Base-by-base conservation (phyloP, 73 alveolate species). In the Tetrahymena malaccensis region DNA sequence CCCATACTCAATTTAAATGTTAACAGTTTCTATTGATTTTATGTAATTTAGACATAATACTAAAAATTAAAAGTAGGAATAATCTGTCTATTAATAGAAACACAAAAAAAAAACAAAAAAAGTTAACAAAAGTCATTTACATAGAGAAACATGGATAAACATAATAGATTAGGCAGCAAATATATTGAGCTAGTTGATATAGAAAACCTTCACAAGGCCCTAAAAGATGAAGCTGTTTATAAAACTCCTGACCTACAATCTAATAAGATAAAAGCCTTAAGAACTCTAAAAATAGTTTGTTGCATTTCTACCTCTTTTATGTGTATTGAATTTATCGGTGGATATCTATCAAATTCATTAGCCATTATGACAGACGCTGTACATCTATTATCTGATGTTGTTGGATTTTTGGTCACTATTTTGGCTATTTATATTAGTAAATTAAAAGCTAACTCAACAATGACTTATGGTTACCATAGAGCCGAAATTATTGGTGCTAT, bases 341-440 rank as follows among this genome's bases (percentile, higher is more conserved):
- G 99, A 27, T 84, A 93, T 93, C 40, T 95, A 7, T 97, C 99
- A 27, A 95, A 96, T 55, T 98, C 99, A 12, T 95, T 98, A 16
- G 99, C 99, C 31, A 98, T 98, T 70, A 95, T 98, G 96, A 98
- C 99, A 40, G 99, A 98, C 93, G 99, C 99, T 10, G 99, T 99
- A 10, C 99, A 97, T 94, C 95, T 98, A 56, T 96, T 98, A 3
- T 97, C 99, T 0, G 99, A 98, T 96, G 97, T 98, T 93, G 99
- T 98, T 44, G 93, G 98, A 43, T 96, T 96, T 95, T 95, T 97
- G 95, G 96, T 94, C n/a, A 93, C 97, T 31, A 84, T 94, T 37
- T 96, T 94, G 43, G 98, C 99, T 22, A 96, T 97, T 58, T 97
- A 97, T 94, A 94, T 97, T 55, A 99, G 98, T 33, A 84, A 12